Conservation (phyloP, 768 basidiomycete species). For the Pisolithus tinctorius region DNA sequence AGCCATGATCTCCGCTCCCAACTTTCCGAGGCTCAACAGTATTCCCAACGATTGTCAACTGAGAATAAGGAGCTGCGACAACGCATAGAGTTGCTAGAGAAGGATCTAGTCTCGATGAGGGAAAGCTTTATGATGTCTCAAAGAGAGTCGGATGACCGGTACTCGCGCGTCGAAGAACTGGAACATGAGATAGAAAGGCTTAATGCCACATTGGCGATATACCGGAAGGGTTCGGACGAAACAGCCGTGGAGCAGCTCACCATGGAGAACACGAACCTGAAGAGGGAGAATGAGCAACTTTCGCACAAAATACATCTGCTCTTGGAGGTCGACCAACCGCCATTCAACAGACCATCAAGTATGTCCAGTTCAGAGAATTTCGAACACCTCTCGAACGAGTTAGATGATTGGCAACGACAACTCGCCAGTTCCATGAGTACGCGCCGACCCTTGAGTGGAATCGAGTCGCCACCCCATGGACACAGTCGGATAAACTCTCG, state of each 20-base stretch:
- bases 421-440: conserved; percentile 73
- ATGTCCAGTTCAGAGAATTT: conserved; percentile 83
- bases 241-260: conserved; percentile 75
- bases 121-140: conserved; percentile 66
- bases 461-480: conserved; percentile 50
- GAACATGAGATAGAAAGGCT: conserved; percentile 75
- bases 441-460: conserved; percentile 65
- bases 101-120: conserved; percentile 64
- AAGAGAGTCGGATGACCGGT: conserved; percentile 73
- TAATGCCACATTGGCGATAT: conserved; percentile 62
- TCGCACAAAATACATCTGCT: conserved; percentile 89
- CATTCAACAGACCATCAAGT: conserved; percentile 64
- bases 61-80: conserved; percentile 74
- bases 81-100: conserved; percentile 68
- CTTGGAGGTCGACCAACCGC: conserved; percentile 78
- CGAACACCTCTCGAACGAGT: conserved; percentile 71
- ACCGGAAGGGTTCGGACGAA: conserved; percentile 73
- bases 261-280: conserved; percentile 71
- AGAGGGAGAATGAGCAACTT: conserved; percentile 81
- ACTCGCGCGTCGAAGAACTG: conserved; percentile 70
- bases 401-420: conserved; percentile 84
- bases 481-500: conserved; percentile 58
- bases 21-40: conserved; percentile 72
- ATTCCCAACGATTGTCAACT: conserved; percentile 58
- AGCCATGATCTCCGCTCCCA: conserved; percentile 60